phyloP scores from a whole-genome alignment of 2,329 filamentous ascomycete species.

The Trichoderma aggressivum region DNA sequence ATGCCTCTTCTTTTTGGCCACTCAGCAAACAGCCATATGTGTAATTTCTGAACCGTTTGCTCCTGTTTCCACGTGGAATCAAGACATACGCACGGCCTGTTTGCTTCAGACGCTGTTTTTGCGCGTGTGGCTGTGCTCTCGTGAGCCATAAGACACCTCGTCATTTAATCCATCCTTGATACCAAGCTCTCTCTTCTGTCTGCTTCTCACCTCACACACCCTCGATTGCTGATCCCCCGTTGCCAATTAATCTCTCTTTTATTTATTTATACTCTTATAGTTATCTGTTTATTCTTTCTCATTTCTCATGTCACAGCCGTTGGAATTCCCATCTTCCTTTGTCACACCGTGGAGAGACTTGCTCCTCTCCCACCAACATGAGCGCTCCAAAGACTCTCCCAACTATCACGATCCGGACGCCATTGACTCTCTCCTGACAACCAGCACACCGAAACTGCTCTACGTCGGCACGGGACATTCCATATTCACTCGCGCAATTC shows the following conservation, averaged over 20 bases:
- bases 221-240: neutral
- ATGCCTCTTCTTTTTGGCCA: neutral
- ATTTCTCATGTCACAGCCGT: neutral
- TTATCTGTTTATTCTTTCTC: neutral
- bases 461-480: slow-evolving; percentile 56
- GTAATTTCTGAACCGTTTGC: neutral
- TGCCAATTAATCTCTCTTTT: neutral
- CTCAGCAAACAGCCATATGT: neutral
- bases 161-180: neutral
- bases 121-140: slow-evolving; percentile 4
- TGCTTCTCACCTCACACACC: neutral
- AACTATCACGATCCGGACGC: slow-evolving; percentile 45
- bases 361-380: slow-evolving; percentile 31
- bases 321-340: slow-evolving; percentile 37
- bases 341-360: slow-evolving; percentile 37
- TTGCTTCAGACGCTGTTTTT: neutral
- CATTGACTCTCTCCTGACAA: slow-evolving; percentile 46
- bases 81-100: neutral
- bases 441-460: slow-evolving; percentile 46
- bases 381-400: slow-evolving; percentile 45
- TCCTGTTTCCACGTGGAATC: neutral
- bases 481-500: slow-evolving; percentile 52
- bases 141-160: neutral
- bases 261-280: neutral
- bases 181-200: neutral